A percentile compares a stretch with the other conserved stretches of the same genome.
phyloP scores from a whole-genome alignment of 306 rosid genomes.

The Begonia loranthoides region DNA sequence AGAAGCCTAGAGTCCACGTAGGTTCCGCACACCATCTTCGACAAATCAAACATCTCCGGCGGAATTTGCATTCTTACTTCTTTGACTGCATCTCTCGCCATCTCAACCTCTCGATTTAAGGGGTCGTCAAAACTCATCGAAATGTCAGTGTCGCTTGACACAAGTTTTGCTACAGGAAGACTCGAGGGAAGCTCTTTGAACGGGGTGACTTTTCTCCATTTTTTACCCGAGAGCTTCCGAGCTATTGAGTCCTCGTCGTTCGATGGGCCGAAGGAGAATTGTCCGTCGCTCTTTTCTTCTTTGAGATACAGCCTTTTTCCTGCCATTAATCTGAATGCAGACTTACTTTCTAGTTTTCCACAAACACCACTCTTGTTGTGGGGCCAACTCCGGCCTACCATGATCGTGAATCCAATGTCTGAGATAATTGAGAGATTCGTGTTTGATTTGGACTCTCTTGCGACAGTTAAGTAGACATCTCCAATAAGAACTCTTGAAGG shows the following conservation, averaged over 20 bases:
- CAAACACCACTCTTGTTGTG: conserved; percentile 60
- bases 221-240: conserved; percentile 46
- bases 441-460: conserved; percentile 37
- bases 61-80: conserved; percentile 76
- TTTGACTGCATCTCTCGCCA: conserved; percentile 42
- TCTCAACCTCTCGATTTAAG: conserved; percentile 25
- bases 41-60: conserved; percentile 81
- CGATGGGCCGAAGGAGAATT: conserved; percentile 27
- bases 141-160: conserved; percentile 50
- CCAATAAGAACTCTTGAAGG: conserved; percentile 64
- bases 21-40: conserved; percentile 89
- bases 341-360: conserved; percentile 57
- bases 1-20: conserved; percentile 78
- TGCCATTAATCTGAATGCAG: conserved; percentile 40
- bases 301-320: conserved; percentile 65
- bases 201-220: conserved; percentile 69
- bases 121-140: conserved; percentile 55
- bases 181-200: conserved; percentile 86
- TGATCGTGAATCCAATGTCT: conserved; percentile 58
- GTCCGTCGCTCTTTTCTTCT: conserved; percentile 38
- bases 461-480: conserved; percentile 52
- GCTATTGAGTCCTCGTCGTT: conserved; percentile 34
- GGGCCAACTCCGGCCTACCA: conserved; percentile 79
- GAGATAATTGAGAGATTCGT: conserved; percentile 42
- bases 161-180: conserved; percentile 74